phyloP scores from a whole-genome alignment of 768 basidiomycete genomes.

The Phylloporus sp. region DNA sequence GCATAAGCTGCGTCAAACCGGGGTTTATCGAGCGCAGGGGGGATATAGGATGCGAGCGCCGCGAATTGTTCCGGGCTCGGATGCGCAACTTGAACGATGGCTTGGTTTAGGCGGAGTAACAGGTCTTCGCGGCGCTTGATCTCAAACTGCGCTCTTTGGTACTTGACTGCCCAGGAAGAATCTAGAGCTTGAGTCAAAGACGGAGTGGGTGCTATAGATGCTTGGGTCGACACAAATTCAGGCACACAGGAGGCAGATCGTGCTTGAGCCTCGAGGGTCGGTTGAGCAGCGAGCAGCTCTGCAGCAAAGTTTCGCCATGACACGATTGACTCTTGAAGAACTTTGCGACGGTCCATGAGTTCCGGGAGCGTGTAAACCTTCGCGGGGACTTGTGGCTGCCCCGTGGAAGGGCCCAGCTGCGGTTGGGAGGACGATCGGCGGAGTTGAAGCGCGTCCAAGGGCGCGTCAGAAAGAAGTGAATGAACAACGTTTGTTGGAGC shows the following conservation, averaged over 20 bases:
- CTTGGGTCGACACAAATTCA: background rate
- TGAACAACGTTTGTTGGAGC: background rate
- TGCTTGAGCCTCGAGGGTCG: conserved; percentile 9
- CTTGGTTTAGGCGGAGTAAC: conserved; percentile 25
- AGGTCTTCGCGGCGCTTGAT: conserved; percentile 30
- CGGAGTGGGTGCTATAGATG: background rate
- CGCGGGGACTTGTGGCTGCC: conserved; percentile 12
- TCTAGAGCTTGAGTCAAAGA: conserved; percentile 11
- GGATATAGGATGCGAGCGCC: conserved; percentile 24
- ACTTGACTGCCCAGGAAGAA: conserved; percentile 18
- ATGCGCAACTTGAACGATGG: conserved; percentile 20
- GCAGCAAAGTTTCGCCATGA: conserved; percentile 18
- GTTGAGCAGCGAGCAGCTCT: conserved; percentile 17
- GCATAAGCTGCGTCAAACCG: conserved; percentile 27
- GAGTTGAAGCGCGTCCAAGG: conserved; percentile 18
- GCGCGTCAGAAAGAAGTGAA: conserved; percentile 4
- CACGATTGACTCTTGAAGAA: conserved; percentile 26
- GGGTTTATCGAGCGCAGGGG: conserved; percentile 27
- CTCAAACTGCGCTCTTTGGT: conserved; percentile 25
- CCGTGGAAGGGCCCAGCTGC: conserved; percentile 17
- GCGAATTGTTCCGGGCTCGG: conserved; percentile 22
- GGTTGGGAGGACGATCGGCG: conserved; percentile 29
- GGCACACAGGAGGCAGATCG: background rate
- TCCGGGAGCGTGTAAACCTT: conserved; percentile 24
- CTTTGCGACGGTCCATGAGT: conserved; percentile 21